phyloP scores from a whole-genome alignment of 106 monocot genomes.

The Dendrobium catenatum region DNA sequence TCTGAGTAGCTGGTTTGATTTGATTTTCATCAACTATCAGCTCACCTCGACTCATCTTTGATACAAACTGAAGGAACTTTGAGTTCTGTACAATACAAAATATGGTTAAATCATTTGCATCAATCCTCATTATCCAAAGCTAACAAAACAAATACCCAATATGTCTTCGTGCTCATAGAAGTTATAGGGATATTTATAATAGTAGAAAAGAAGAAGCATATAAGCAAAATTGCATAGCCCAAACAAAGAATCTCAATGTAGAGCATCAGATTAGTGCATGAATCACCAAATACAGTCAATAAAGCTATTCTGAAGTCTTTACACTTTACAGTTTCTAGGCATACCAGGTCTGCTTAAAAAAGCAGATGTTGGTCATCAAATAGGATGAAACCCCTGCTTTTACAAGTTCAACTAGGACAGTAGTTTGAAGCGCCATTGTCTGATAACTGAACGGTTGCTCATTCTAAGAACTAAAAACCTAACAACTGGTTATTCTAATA shows the following conservation, averaged over 20 bases:
- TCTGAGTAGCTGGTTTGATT: constrained; percentile 57
- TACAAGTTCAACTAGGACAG: not conserved
- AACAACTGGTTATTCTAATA: not conserved
- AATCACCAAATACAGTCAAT: not conserved
- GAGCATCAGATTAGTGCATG: not conserved
- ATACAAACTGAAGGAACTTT: constrained; percentile 97
- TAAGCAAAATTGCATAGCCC: not conserved
- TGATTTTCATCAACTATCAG: constrained; percentile 94
- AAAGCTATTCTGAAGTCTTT: not conserved
- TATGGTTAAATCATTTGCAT: not conserved
- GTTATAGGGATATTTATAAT: not conserved
- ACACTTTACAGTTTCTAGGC: not conserved
- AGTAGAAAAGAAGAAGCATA: not conserved
- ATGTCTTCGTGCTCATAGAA: not conserved
- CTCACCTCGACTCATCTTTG: constrained; percentile 99
- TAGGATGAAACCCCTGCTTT: not conserved
- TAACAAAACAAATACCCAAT: not conserved
- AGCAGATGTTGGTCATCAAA: not conserved
- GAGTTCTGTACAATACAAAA: constrained; percentile 54
- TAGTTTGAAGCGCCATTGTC: not conserved
- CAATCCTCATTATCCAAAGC: not conserved
- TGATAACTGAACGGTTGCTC: not conserved
- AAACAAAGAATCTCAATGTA: not conserved
- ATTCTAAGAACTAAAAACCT: not conserved
- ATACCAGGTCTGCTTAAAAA: constrained; percentile 2